These are phyloP conservation scores for Populus trichocarpa DNA, from an alignment of 441 rosid genomes.

Conservation along the genomic window DNA sequence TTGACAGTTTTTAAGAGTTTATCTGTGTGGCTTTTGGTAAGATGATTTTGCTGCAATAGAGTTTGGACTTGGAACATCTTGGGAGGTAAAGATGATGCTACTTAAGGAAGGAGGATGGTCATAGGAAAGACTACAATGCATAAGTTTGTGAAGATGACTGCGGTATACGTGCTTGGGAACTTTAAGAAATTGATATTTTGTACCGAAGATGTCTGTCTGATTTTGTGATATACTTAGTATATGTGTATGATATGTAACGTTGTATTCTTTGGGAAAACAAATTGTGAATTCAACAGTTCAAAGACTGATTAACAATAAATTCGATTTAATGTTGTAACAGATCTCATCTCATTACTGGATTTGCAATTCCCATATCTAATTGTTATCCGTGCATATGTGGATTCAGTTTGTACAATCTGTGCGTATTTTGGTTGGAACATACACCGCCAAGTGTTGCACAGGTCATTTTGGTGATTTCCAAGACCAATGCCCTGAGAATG, in stretches of 20 bases:
- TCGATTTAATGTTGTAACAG: constrained; percentile 5
- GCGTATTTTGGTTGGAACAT: neutral
- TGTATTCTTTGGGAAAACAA: constrained; percentile 45
- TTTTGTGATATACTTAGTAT: constrained; percentile 34
- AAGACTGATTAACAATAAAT: constrained; percentile 21
- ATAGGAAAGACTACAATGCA: neutral
- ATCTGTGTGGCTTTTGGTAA: constrained; percentile 21
- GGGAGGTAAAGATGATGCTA: constrained; percentile 13
- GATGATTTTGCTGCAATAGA: constrained; percentile 34
- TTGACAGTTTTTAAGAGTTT: neutral
- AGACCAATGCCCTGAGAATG: neutral
- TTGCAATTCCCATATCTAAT: neutral
- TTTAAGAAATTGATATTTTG: constrained; percentile 17
- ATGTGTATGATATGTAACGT: constrained; percentile 31
- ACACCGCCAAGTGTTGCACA: neutral
- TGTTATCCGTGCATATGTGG: neutral
- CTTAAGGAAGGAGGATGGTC: constrained; percentile 1
- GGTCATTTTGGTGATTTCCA: neutral
- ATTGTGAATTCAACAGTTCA: constrained; percentile 18
- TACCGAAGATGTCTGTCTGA: constrained; percentile 23
- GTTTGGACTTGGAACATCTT: constrained; percentile 18
- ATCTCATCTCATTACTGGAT: neutral
- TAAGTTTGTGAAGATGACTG: neutral
- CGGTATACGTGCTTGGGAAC: neutral
- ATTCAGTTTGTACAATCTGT: neutral